Percentiles rank a stretch among this genome's conserved stretches.
Evolutionary conservation across 2,329 filamentous ascomycete species (phyloP).

Genomic region (Alternaria sp.): DNA sequence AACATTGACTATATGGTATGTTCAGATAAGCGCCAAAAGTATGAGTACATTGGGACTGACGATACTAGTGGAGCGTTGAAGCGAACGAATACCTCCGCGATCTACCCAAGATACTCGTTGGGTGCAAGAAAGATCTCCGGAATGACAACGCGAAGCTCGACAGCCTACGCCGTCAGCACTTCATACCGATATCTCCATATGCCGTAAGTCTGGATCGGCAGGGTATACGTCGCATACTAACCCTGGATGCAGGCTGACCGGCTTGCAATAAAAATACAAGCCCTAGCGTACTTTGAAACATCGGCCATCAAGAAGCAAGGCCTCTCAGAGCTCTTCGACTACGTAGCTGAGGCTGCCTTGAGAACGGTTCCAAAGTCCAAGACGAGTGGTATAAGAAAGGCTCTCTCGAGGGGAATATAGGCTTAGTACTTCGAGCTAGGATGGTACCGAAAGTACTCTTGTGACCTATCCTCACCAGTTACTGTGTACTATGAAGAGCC

Average conservation of each 20-base stretch:
- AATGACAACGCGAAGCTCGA: not conserved
- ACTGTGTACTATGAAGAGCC: not conserved
- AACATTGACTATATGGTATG: slow-evolving; percentile 20
- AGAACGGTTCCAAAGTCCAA: not conserved
- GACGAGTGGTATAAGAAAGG: not conserved
- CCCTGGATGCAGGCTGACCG: slow-evolving; percentile 14
- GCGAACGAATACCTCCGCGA: slow-evolving; percentile 15
- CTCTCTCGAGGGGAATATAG: not conserved
- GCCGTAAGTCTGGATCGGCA: not conserved
- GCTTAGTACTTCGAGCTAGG: not conserved
- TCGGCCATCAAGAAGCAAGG: slow-evolving; percentile 18
- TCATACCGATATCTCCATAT: not conserved
- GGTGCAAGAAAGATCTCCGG: slow-evolving; percentile 24
- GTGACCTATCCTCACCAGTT: not conserved
- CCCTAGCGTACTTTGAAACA: slow-evolving; percentile 28
- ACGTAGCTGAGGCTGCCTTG: slow-evolving; percentile 12
- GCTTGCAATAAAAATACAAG: slow-evolving; percentile 20
- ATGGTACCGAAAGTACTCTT: not conserved
- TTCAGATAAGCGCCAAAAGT: not conserved
- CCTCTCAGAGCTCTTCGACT: slow-evolving; percentile 22
- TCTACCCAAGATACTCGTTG: slow-evolving; percentile 25
- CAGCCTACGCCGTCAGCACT: not conserved
- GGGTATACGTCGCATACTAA: not conserved
- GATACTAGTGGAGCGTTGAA: slow-evolving; percentile 20
- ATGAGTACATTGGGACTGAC: not conserved